phyloP scores from a whole-genome alignment of 306 rosid genomes.

The Castanea crenata region DNA sequence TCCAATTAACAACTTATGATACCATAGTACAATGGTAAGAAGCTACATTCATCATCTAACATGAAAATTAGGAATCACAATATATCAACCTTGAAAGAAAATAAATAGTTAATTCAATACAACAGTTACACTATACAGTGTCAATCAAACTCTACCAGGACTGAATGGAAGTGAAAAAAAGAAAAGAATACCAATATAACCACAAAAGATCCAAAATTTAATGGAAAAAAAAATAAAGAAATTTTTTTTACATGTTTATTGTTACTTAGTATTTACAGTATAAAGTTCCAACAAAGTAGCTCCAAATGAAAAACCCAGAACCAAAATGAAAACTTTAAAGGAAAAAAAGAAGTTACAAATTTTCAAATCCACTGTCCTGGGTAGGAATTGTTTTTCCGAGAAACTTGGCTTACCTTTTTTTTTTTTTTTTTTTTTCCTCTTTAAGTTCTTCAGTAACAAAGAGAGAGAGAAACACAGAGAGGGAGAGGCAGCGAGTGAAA shows the following conservation, averaged over 20 bases:
- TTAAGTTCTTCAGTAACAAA: background rate
- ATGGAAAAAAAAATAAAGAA: background rate
- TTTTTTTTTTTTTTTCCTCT: background rate
- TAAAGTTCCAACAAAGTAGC: background rate
- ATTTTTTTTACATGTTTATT: background rate
- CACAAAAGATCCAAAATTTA: background rate
- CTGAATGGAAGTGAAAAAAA: background rate
- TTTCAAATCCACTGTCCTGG: background rate
- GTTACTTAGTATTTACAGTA: background rate
- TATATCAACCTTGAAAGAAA: background rate
- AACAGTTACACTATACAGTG: constrained; percentile 16
- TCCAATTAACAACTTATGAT: background rate
- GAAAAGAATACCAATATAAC: background rate
- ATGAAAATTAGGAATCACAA: background rate
- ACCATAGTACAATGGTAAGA: background rate
- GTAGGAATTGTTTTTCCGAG: background rate
- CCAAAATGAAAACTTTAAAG: background rate
- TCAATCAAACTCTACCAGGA: background rate
- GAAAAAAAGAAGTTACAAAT: background rate
- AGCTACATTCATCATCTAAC: background rate
- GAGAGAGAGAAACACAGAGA: background rate
- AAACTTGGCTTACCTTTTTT: constrained; percentile 17
- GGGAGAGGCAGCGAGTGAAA: background rate
- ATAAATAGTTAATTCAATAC: constrained; percentile 2
- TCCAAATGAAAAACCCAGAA: constrained; percentile 6